phyloP scores from a whole-genome alignment of 23 red algal genomes.

The Chondrus crispus region DNA sequence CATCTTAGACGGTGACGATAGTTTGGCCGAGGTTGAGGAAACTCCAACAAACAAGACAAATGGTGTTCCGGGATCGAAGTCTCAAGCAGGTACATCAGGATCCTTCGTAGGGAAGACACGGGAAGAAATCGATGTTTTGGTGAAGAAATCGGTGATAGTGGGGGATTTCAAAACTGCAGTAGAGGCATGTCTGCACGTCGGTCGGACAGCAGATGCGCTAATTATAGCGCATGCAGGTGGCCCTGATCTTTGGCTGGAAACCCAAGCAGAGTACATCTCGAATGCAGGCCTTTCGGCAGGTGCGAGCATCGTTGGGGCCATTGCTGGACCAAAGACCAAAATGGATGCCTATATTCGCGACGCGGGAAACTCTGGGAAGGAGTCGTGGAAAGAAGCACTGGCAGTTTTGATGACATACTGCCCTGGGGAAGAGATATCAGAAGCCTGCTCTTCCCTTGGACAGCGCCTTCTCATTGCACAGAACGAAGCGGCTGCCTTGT shows the following conservation, averaged over 20 bases:
- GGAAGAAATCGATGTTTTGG: slow-evolving; percentile 44
- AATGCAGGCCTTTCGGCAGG: slow-evolving; percentile 4
- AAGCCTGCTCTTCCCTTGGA: slow-evolving; percentile 64
- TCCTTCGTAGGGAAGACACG: slow-evolving; percentile 1
- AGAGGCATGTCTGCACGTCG: slow-evolving; percentile 55
- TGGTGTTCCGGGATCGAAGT: not conserved
- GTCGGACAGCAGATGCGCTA: slow-evolving; percentile 77
- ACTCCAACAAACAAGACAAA: not conserved
- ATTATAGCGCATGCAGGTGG: slow-evolving; percentile 78
- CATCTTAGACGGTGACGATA: slow-evolving; percentile 57
- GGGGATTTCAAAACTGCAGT: slow-evolving; percentile 76
- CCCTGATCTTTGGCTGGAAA: slow-evolving; percentile 53
- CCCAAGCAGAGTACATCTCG: slow-evolving; percentile 64
- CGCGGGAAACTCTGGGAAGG: slow-evolving; percentile 24
- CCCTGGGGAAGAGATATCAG: slow-evolving; percentile 39
- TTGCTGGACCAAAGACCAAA: slow-evolving; percentile 45
- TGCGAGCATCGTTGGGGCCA: slow-evolving; percentile 43
- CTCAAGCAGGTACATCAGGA: not conserved
- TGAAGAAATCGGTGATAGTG: slow-evolving; percentile 56
- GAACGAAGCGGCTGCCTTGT: slow-evolving; percentile 29
- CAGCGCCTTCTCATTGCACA: slow-evolving; percentile 24
- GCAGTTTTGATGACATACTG: slow-evolving; percentile 65
- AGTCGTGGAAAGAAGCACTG: slow-evolving; percentile 80
- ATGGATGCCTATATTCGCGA: slow-evolving; percentile 59
- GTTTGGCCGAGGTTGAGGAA: not conserved